Base-by-base conservation (phyloP, 108 stramenopile species). In the Nitzschia sp. region DNA sequence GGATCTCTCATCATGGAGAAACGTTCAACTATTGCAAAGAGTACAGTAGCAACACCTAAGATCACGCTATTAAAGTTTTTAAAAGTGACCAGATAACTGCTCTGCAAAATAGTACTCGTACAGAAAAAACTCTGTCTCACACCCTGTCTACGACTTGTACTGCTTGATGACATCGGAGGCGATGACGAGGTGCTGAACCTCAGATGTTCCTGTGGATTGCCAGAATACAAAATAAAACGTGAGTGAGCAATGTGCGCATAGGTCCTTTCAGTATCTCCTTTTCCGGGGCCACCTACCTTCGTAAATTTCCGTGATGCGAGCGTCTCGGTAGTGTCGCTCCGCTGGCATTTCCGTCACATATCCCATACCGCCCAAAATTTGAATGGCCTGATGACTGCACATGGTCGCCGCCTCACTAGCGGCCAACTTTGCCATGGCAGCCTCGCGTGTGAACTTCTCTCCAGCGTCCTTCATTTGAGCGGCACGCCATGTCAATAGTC, bases 341-440 rank as follows among this genome's bases (percentile, higher is more conserved):
- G 97, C 98, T 19, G 98, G 98, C 97, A 98, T 97, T 28, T 98
- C 98, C 0, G 80, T 87, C 15, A 98, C 98, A 71, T 97, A 98
- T 8, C 97, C 97, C 93, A 95, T 95, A 8, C 93, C 96, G 8
- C 97, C 97, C 38, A 97, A 77, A 29, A 97, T 91, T 78, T 97
- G 95, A 73, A 97, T 97, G 0, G 97, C 93, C 69, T 95, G 92
- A 66, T 97, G 96, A 54, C 89, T 79, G 69, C 92, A 94, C 93
- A 96, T 96, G 53, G 98, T 98, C 8, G 98, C 96, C 2, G 96
- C 94, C 78, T 98, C 98, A 52, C 82, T 85, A 0, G 98, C 98
- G 0, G 86, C 85, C 32, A 98, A 80, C 78, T 98, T 98, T 63
- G 98, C 98, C 92, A 95, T 94, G 46, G 98, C 98, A 4, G 98